Conservation (phyloP, 768 basidiomycete genomes). For the Mycena leptocephala region DNA sequence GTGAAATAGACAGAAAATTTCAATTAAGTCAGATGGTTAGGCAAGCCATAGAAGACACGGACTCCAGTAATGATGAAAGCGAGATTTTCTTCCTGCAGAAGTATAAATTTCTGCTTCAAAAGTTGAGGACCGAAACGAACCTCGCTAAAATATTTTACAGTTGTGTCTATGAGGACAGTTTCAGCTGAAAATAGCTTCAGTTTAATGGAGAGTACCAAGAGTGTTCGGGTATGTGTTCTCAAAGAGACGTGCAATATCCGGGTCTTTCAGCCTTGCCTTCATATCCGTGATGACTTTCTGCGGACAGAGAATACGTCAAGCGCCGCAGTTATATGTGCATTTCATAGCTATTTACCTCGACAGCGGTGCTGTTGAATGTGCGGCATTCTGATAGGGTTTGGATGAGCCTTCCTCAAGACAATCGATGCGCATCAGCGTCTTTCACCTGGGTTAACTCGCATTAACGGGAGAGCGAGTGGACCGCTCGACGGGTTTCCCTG, state of each 20-base stretch:
- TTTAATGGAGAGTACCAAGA: constrained; percentile 62
- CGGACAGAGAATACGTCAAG: neutral
- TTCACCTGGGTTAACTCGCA: constrained; percentile 65
- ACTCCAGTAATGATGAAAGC: constrained; percentile 89
- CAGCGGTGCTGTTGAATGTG: constrained; percentile 83
- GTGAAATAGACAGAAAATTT: neutral
- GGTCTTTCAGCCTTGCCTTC: constrained; percentile 80
- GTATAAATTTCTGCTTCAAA: too few species aligned
- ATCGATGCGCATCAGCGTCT: neutral
- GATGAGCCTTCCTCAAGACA: constrained; percentile 27
- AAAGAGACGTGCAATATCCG: constrained; percentile 84
- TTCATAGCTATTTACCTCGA: constrained; percentile 66
- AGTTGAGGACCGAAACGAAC: constrained; percentile 18
- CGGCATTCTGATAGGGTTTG: constrained; percentile 64
- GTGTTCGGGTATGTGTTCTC: constrained; percentile 91
- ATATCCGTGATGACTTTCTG: constrained; percentile 83
- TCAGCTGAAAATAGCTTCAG: neutral
- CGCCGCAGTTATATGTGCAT: neutral
- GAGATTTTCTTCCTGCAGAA: constrained; percentile 61
- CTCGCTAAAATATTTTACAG: constrained; percentile 82
- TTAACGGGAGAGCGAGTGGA: constrained; percentile 76
- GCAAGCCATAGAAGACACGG: neutral
- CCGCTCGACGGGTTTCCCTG: constrained; percentile 76
- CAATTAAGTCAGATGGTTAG: too few species aligned
- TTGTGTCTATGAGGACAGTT: constrained; percentile 70